Evolutionary conservation across 225 moss, liverwort and hornwort genomes (phyloP).

Genomic region (Straminergon stramineum): DNA sequence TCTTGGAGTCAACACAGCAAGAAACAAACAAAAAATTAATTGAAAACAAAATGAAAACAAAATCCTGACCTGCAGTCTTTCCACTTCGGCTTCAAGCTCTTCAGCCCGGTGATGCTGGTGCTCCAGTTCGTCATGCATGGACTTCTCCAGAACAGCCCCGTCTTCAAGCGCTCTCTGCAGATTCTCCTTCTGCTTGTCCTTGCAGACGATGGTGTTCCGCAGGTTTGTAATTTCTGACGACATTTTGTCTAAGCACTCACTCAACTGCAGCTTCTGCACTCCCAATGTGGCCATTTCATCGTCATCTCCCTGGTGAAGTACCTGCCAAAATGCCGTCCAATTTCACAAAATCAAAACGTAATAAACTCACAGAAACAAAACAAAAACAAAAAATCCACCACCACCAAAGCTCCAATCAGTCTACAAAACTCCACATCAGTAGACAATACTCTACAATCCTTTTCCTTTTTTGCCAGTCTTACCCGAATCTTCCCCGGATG

Average conservation of each 20-base stretch:
- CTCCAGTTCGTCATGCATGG: conserved; percentile 71
- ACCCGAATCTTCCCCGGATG: conserved; percentile 15
- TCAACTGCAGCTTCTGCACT: conserved; percentile 78
- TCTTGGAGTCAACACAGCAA: not conserved
- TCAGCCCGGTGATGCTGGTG: conserved; percentile 56
- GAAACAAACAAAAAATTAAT: not conserved
- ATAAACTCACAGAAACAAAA: not conserved
- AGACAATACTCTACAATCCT: not conserved
- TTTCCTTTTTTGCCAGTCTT: not conserved
- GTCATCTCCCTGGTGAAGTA: not conserved
- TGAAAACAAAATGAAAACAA: too few species aligned
- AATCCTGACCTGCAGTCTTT: conserved; percentile 46
- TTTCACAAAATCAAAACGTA: not conserved
- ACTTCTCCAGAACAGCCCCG: conserved; percentile 58
- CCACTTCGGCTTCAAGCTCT: conserved; percentile 62
- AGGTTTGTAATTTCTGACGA: conserved; percentile 67
- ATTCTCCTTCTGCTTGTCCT: conserved; percentile 70
- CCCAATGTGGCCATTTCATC: conserved; percentile 14
- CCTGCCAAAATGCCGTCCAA: not conserved
- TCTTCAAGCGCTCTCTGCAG: conserved; percentile 64
- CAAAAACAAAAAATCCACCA: not conserved
- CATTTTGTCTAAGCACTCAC: conserved; percentile 75
- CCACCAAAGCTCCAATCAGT: not conserved
- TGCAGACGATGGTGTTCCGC: conserved; percentile 54
- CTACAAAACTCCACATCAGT: not conserved